Evolutionary conservation across 768 basidiomycete genomes (phyloP), one percentile per base, ranked within the genome.

Genomic region (Naganishia vaughanmartiniae): DNA sequence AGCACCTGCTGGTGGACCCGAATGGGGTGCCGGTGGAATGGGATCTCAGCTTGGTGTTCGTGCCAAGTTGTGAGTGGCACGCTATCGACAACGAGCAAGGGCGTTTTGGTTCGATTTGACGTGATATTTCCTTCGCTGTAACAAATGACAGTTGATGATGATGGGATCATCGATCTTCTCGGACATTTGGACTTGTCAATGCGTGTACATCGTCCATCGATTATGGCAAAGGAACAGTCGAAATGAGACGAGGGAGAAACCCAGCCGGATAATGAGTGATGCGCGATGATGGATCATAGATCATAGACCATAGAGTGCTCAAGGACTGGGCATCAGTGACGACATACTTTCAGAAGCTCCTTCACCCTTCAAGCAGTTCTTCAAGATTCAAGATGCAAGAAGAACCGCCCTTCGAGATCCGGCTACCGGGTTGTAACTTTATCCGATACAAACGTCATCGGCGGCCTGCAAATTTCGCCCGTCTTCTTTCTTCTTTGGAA

Each of bases 1-100:
- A 11, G 60, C 60, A n/a, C 42, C 60, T 24, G 60, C 60, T 12
- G 60, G 60, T 26, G 42, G 60, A 21, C 36, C 60, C 1, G 39
- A 63, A 17, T 63, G 60, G 60, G 60, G 60, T 15, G 36, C 42
- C 6, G 42, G 24, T 11, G 39, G 39, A 15, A 6, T 63, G 60
- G 60, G 14, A 4, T 63, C 60, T 9, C 39, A 45, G 39, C 24
- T 26, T 42, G 39, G 11, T n/a, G 24, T 63, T 26, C 60, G 60
- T 7, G 36, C 60, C 21, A 63, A 63, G 60, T 26, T 63, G 39
- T 63, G 42, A 63, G n/a, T 15, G 1, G 57, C 39, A 33, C 19
- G 30, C 10, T 1, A 15, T 24, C 4, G 48, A 51, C 12, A 51
- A 51, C n/a, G n/a, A 51, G 3, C n/a, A n/a, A 51, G 4, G 48